phyloP scores from a whole-genome alignment of 192 early-diverging fungal genomes.

The Coemansia sp. region DNA sequence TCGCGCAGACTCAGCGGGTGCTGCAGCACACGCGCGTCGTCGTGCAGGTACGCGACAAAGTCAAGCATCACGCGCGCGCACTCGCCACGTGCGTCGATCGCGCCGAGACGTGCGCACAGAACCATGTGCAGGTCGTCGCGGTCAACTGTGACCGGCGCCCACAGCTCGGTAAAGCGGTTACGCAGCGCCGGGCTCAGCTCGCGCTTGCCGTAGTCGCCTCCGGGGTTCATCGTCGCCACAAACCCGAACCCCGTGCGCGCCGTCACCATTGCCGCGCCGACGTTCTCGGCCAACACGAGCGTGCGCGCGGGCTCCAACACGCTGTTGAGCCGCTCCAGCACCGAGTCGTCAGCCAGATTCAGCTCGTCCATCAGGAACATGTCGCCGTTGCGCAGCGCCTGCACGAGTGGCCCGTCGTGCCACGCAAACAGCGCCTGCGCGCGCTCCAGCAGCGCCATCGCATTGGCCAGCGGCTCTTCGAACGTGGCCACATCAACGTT shows the following conservation, averaged over 20 bases:
- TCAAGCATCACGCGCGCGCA: conserved; percentile 67
- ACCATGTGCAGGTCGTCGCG: conserved; percentile 70
- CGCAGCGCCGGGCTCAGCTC: conserved; percentile 95
- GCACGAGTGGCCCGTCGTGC: conserved; percentile 93
- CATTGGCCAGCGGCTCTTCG: not conserved
- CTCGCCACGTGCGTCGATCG: conserved; percentile 20
- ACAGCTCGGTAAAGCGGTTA: conserved; percentile 98
- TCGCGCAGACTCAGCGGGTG: conserved; percentile 79
- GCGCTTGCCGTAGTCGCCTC: conserved; percentile 98
- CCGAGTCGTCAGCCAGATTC: conserved; percentile 96
- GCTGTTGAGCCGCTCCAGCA: conserved; percentile 93
- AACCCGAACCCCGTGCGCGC: conserved; percentile 79
- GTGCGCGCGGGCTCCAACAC: conserved; percentile 86
- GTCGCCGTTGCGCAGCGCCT: conserved; percentile 83
- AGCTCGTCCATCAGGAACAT: conserved; percentile 98
- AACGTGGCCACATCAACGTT: conserved; percentile 9
- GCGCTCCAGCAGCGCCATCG: conserved; percentile 20
- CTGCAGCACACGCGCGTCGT: conserved; percentile 14
- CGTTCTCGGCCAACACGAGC: conserved; percentile 90
- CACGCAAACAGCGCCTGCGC: conserved; percentile 83
- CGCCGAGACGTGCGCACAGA: conserved; percentile 55
- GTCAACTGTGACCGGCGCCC: conserved; percentile 87
- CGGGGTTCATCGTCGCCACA: conserved; percentile 99
- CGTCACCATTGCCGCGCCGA: conserved; percentile 60
- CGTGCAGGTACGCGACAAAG: conserved; percentile 77